phyloP scores from a whole-genome alignment of 1,284 basidiomycete genomes.

The Tranzscheliella williamsii region DNA sequence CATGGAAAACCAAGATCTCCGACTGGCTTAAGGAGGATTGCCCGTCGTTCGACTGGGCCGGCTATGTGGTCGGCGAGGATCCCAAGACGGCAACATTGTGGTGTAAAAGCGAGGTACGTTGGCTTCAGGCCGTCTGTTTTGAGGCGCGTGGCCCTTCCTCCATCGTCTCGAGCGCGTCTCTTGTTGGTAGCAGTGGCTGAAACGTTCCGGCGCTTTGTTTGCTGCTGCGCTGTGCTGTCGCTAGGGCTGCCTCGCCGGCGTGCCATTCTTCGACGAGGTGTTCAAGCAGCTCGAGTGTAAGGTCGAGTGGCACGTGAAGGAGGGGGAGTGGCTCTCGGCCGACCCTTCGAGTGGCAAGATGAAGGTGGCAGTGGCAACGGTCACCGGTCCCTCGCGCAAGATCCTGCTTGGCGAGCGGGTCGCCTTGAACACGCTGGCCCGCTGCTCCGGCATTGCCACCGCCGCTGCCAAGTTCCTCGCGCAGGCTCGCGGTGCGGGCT shows the following conservation, averaged over 20 bases:
- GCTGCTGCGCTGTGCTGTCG: neutral
- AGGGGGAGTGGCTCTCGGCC: constrained; percentile 70
- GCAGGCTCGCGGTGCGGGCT: constrained; percentile 78
- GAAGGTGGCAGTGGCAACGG: constrained; percentile 78
- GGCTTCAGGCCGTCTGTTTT: no score
- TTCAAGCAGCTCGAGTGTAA: constrained; percentile 87
- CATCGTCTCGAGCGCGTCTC: no score
- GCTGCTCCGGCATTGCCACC: constrained; percentile 95
- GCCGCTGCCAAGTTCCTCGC: constrained; percentile 82
- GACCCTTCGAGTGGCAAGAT: constrained; percentile 61
- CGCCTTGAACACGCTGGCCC: constrained; percentile 87
- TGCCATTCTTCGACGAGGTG: constrained; percentile 93
- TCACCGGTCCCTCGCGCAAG: constrained; percentile 82
- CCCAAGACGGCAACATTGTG: constrained; percentile 82
- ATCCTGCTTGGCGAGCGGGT: constrained; percentile 92
- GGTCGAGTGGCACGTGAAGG: constrained; percentile 87
- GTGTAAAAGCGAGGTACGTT: constrained; percentile 71
- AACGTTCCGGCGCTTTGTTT: no score
- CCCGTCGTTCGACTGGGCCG: constrained; percentile 95
- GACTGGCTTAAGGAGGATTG: constrained; percentile 91
- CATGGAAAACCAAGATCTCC: constrained; percentile 71
- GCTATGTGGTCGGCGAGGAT: constrained; percentile 92
- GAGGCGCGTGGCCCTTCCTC: no score
- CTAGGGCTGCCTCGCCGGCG: constrained; percentile 84
- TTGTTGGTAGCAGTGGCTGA: no score